Evolutionary conservation across 2,329 filamentous ascomycete genomes (phyloP), one percentile per base, ranked within the genome.

Genomic region (Epichloe hybrida): DNA sequence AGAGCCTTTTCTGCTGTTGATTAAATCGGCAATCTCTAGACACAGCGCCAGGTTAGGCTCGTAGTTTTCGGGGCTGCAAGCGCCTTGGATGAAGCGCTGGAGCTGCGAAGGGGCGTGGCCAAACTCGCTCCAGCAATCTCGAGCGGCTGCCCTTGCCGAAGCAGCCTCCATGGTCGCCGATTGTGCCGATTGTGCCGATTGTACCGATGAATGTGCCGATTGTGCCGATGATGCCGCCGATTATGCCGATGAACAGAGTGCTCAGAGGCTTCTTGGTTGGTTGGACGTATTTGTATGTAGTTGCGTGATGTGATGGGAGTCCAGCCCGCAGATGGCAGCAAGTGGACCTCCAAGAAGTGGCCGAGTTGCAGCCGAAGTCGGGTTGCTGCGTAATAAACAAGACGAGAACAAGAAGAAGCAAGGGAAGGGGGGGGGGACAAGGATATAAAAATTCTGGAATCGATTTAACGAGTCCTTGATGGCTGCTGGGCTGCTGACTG

Each of bases 1-100:
- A 68, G 85, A 88, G 63, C 91, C 91, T 73, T 97, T 97, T 75
- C 97, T 98, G 63, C 84, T 84, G 70, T 98, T 98, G 74, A 98
- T 87, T 62, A 97, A 73, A 72, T 98, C 93, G 61, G 89, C 77
- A 62, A 98, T 95, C 76, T 98, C 93, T 65, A 98, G 86, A 65
- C 93, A 94, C 56, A 98, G 75, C 52, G 90, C 93, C 50, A 98
- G 84, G 65, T 98, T 97, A 55, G 93, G 91, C 73, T 98, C 93
- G 74, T 89, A 96, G 72, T 97, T 96, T 67, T 95, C 87, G 48
- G 93, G 88, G 62, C 93, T 94, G 74, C 93, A 97, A 57, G 93
- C 91, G 71, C 90, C 90, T 66, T 93, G 83, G 68, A 98, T 95
- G 69, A 90, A 96, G 69, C 93, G 86, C 72, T 95, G 90, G 54